phyloP scores from a whole-genome alignment of 371 early-diverging fungal genomes.

The Mucor piriformis region DNA sequence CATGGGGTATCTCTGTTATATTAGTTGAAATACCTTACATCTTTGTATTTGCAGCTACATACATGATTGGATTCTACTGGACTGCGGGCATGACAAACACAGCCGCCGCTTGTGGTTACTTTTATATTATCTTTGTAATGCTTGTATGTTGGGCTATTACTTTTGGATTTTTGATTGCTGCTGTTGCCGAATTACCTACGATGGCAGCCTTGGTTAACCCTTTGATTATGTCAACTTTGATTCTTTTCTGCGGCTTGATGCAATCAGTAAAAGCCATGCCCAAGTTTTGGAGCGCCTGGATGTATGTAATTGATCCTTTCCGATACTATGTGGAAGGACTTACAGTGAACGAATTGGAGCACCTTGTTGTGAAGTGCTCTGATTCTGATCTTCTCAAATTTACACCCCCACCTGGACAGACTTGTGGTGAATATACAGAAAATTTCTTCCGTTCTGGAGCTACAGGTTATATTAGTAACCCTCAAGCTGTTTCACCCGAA shows the following conservation, averaged over 20 bases:
- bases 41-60: conserved; percentile 46
- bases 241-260: conserved; percentile 68
- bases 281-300: conserved; percentile 69
- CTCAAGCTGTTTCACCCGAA: conserved; percentile 40
- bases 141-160: conserved; percentile 62
- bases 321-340: conserved; percentile 71
- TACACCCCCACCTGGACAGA: conserved; percentile 55
- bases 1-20: conserved; percentile 58
- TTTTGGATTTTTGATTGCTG: conserved; percentile 50
- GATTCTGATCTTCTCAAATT: conserved; percentile 51
- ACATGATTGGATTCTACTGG: conserved; percentile 65
- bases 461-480: conserved; percentile 59
- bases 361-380: conserved; percentile 49
- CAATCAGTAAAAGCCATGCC: conserved; percentile 63
- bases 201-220: conserved; percentile 69
- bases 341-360: conserved; percentile 62
- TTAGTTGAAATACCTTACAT: conserved; percentile 59
- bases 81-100: conserved; percentile 54
- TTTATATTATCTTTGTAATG: conserved; percentile 55
- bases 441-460: conserved; percentile 43
- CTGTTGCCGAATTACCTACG: conserved; percentile 36
- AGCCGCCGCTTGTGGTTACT: conserved; percentile 50
- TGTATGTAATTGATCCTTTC: conserved; percentile 65
- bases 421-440: conserved; percentile 60
- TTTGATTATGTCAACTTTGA: conserved; percentile 60